These are phyloP conservation scores for Phialophora verrucosa DNA, from an alignment of 2,329 filamentous ascomycete species.

Conservation along the genomic window DNA sequence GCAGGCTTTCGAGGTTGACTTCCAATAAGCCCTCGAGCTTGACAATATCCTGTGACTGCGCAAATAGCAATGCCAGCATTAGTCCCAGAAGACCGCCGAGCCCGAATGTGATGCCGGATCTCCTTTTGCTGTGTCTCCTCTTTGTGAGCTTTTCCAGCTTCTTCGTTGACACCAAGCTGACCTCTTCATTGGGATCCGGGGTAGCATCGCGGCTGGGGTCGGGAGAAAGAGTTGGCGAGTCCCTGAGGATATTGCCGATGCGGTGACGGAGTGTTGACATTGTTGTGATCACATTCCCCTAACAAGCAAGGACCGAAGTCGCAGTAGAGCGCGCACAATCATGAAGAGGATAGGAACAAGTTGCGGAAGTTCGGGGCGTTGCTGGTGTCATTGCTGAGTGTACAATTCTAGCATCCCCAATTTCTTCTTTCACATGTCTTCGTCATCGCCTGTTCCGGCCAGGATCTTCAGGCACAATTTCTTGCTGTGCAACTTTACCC, in stretches of 20 bases:
- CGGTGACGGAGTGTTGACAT: constrained; percentile 53
- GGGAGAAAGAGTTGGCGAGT: constrained; percentile 37
- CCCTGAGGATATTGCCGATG: constrained; percentile 46
- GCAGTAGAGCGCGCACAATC: constrained; percentile 7
- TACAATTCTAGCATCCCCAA: constrained; percentile 4
- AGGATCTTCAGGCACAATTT: constrained; percentile 32
- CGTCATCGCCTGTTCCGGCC: constrained; percentile 14
- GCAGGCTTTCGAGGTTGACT: constrained; percentile 79
- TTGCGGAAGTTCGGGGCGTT: constrained; percentile 10
- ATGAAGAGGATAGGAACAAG: background rate
- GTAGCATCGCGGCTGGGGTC: constrained; percentile 38
- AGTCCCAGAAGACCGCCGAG: constrained; percentile 91
- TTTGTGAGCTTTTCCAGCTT: constrained; percentile 49
- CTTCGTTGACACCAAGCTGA: constrained; percentile 59
- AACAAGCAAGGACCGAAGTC: constrained; percentile 1
- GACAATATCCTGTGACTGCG: constrained; percentile 85
- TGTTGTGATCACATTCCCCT: constrained; percentile 11
- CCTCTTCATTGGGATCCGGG: constrained; percentile 47
- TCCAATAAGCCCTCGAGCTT: constrained; percentile 75
- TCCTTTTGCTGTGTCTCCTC: constrained; percentile 66
- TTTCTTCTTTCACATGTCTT: constrained; percentile 18
- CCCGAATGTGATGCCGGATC: constrained; percentile 80
- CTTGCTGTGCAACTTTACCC: background rate
- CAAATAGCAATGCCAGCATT: constrained; percentile 86
- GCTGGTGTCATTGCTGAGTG: constrained; percentile 10